Evolutionary conservation across 129 eudicot species (phyloP), one percentile per base, ranked within the genome.

Genomic region (Gnaphalium uliginosum): DNA sequence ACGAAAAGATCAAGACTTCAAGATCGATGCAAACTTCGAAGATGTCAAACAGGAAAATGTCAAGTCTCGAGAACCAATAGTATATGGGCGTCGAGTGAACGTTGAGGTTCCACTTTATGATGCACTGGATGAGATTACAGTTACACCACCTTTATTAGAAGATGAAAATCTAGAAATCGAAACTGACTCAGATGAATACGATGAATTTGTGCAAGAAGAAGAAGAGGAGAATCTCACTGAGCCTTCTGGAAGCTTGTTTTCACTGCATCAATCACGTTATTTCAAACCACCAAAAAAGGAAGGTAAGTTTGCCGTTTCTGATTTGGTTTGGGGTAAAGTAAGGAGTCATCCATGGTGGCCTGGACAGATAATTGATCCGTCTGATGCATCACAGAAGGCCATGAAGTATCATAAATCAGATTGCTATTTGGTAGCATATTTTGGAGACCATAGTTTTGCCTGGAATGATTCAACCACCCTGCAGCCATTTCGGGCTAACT

Each of bases 261-360:
- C 61, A 35, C 72, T 76, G 69, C 72, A 74, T 25, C 87, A 82
- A 18, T 68, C 83, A 2, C 30, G 61, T 71, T 88, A 91, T 87
- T 76, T 87, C 37, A 74, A 66, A 67, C 87, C 89, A 57, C 86
- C 87, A 24, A 84, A 71, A 92, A 71, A 35, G 9, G 96, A 86
- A 83, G 95, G 90, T 57, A 78, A 81, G 75, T 90, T 90, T 73
- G 37, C 84, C 9, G 83, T 74, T 68, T 81, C 91, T 50, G 98
- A 93, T 78, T 80, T 93, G 53, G 95, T 93, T 30, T 93, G 98
- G 98, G 98, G 98, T 11, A 90, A 93, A 72, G 92, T 93, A 73
- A 90, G 87, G 74, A 93, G 95, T 72, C 98, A 93, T 78, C 98
- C 98, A 5, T 93, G 98, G 98, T 93, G 98, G 98, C 98, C 98